Conservation (phyloP, 805 yeast genomes). For the Sugiyamaella mastotermitis region DNA sequence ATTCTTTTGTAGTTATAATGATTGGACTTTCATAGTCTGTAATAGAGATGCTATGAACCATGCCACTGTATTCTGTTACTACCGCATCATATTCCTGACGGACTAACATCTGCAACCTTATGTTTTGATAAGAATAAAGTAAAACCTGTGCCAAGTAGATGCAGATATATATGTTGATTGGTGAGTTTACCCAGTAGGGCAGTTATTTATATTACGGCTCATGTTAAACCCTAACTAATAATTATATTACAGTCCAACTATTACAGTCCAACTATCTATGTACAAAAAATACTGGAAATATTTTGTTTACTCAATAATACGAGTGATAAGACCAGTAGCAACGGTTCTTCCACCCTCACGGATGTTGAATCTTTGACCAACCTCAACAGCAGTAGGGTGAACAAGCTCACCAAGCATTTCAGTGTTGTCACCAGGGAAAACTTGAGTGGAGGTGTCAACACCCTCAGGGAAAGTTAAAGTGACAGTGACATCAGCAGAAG, state of each 20-base stretch:
- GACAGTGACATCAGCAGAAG: conserved; percentile 95
- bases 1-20: too few relatives aligned
- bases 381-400: conserved; percentile 89
- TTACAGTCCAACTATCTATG: conserved; percentile 9
- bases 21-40: too few relatives aligned
- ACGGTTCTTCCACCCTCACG: conserved; percentile 99
- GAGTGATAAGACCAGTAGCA: conserved; percentile 96
- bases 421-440: conserved; percentile 96
- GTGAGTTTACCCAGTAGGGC: too few relatives aligned
- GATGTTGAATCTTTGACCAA: conserved; percentile 96
- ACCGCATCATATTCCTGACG: too few relatives aligned
- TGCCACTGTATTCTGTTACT: too few relatives aligned
- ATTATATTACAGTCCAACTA: conserved; percentile 18
- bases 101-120: too few relatives aligned
- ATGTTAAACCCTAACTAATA: neutral
- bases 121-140: too few relatives aligned
- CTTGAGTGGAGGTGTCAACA: conserved; percentile 82
- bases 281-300: neutral
- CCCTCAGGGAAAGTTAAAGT: conserved; percentile 81
- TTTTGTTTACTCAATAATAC: conserved; percentile 61
- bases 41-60: too few relatives aligned
- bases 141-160: too few relatives aligned
- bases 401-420: conserved; percentile 91
- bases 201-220: too few relatives aligned
- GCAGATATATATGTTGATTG: too few relatives aligned